These are phyloP conservation scores for Cordyceps javanica DNA, from an alignment of 2,329 filamentous ascomycete genomes.

Conservation along the genomic window DNA sequence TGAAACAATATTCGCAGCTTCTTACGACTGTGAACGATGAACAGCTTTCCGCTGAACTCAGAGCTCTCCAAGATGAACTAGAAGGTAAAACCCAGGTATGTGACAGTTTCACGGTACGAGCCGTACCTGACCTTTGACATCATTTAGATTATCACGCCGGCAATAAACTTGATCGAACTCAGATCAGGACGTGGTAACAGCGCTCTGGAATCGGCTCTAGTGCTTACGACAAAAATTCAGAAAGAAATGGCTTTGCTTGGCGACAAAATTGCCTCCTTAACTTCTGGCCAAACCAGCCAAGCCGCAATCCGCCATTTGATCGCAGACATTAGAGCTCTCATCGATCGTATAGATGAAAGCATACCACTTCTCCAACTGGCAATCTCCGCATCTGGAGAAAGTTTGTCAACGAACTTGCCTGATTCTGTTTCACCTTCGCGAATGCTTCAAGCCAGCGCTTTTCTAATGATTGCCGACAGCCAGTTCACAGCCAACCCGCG, in stretches of 20 bases:
- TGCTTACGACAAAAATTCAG: slow-evolving; percentile 74
- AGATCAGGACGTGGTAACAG: slow-evolving; percentile 58
- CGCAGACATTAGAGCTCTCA: slow-evolving; percentile 65
- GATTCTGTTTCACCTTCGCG: slow-evolving; percentile 83
- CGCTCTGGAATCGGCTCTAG: slow-evolving; percentile 74
- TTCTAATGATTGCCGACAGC: slow-evolving; percentile 79
- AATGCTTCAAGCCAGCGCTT: slow-evolving; percentile 84
- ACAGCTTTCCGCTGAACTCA: slow-evolving; percentile 61
- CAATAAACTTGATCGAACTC: slow-evolving; percentile 87
- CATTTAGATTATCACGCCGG: slow-evolving; percentile 72
- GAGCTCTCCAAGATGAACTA: slow-evolving; percentile 64
- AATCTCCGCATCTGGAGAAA: slow-evolving; percentile 89
- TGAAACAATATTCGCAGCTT: slow-evolving; percentile 72
- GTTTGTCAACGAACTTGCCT: slow-evolving; percentile 71
- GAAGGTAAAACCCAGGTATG: slow-evolving; percentile 78
- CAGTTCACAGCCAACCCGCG: slow-evolving; percentile 64
- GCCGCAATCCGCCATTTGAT: slow-evolving; percentile 36
- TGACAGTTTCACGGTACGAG: slow-evolving; percentile 6
- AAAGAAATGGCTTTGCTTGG: slow-evolving; percentile 78
- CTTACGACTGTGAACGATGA: slow-evolving; percentile 71
- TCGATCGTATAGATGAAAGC: slow-evolving; percentile 79
- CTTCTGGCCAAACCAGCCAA: slow-evolving; percentile 50
- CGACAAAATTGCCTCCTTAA: slow-evolving; percentile 64
- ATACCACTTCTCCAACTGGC: slow-evolving; percentile 89
- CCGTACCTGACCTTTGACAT: slow-evolving; percentile 6